Conservation (phyloP, 1,284 basidiomycete species). For the Fomes fomentarius region DNA sequence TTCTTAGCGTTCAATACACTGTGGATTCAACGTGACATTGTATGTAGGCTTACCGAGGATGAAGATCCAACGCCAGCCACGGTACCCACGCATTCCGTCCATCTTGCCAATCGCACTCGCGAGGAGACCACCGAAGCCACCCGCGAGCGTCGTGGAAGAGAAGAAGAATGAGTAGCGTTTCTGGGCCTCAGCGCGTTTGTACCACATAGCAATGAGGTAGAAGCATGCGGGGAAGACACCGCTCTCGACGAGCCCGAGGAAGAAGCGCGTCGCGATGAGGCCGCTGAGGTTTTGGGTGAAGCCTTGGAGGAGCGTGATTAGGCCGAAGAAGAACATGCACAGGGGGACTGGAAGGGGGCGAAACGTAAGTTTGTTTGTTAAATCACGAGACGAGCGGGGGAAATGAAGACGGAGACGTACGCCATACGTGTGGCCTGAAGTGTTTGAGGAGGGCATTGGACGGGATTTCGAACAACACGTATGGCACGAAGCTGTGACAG, state of each 20-base stretch:
- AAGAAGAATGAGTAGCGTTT: slow-evolving; percentile 43
- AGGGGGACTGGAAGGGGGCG: slow-evolving; percentile 26
- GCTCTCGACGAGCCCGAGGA: slow-evolving; percentile 39
- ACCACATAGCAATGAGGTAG: slow-evolving; percentile 42
- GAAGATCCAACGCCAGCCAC: slow-evolving; percentile 44
- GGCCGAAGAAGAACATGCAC: slow-evolving; percentile 40
- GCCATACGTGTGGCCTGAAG: slow-evolving; percentile 36
- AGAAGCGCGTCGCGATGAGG: slow-evolving; percentile 41
- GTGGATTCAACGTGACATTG: no score
- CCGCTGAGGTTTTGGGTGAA: slow-evolving; percentile 38
- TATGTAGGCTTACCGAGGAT: slow-evolving; percentile 44
- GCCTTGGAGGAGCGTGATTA: slow-evolving; percentile 38
- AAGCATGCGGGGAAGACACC: slow-evolving; percentile 39
- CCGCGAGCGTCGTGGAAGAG: slow-evolving; percentile 36
- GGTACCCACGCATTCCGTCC: slow-evolving; percentile 36
- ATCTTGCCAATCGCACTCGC: slow-evolving; percentile 40
- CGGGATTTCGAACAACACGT: slow-evolving; percentile 37
- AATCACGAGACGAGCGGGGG: background rate
- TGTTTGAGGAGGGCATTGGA: slow-evolving; percentile 36
- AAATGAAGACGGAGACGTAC: slow-evolving; percentile 20
- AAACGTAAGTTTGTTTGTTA: background rate
- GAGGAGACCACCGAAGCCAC: slow-evolving; percentile 39
- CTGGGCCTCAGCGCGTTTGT: slow-evolving; percentile 41
- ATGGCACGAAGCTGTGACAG: slow-evolving; percentile 38
- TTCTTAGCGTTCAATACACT: no score